Conservation (phyloP, 176 grass and related monocot species). For the Phragmites australis region DNA sequence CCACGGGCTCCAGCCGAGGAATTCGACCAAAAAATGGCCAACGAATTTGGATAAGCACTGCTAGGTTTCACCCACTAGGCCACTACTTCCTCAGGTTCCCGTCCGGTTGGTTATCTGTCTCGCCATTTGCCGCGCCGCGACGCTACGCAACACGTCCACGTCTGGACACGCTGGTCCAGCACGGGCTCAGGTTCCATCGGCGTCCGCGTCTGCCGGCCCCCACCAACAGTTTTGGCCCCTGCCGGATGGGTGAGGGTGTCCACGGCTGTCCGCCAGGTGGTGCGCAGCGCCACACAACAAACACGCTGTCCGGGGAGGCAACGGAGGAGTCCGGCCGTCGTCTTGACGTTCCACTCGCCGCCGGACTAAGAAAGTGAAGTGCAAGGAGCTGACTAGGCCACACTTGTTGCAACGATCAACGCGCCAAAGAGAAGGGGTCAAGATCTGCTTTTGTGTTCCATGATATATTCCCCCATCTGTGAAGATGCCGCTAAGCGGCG, state of each 20-base stretch:
- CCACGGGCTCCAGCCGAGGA: neutral
- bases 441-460: neutral
- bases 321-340: neutral
- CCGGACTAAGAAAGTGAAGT: neutral
- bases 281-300: neutral
- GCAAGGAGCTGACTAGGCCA: neutral
- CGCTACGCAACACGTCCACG: neutral
- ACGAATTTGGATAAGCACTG: neutral
- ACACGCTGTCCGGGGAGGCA: neutral
- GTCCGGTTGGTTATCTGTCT: neutral
- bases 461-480: constrained; percentile 12
- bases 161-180: constrained; percentile 2
- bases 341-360: no score
- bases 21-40: neutral
- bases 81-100: neutral
- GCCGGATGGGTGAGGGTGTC: no score
- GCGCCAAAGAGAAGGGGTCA: neutral
- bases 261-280: neutral
- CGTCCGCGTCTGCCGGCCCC: neutral
- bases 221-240: neutral
- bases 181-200: neutral
- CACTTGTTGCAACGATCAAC: neutral
- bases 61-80: no score
- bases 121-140: neutral
- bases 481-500: neutral